These are phyloP conservation scores for Mollisia scopiformis DNA, from an alignment of 2,329 filamentous ascomycete genomes.

Conservation along the genomic window DNA sequence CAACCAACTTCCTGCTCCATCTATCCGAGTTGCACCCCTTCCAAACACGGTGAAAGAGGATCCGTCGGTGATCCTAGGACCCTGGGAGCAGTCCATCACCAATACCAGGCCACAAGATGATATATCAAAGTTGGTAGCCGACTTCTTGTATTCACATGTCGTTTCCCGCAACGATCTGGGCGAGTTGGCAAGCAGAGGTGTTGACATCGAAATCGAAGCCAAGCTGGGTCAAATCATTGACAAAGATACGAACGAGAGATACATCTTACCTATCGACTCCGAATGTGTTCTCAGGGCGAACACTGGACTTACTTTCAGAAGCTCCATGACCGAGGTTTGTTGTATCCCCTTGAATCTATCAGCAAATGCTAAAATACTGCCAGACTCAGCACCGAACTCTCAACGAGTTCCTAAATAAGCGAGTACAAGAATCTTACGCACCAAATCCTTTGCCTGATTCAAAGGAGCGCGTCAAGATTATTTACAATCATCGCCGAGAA, in stretches of 20 bases:
- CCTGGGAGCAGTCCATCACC: conserved; percentile 71
- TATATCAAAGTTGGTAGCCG: conserved; percentile 73
- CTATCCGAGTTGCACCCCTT: conserved; percentile 11
- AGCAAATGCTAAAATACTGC: conserved; percentile 19
- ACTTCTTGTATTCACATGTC: conserved; percentile 77
- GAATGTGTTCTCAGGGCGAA: conserved; percentile 70
- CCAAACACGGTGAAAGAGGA: conserved; percentile 14
- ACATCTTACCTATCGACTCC: conserved; percentile 67
- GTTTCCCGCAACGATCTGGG: conserved; percentile 67
- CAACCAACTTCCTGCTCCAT: conserved; percentile 21
- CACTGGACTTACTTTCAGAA: conserved; percentile 72
- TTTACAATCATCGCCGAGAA: conserved; percentile 83
- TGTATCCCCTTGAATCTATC: not conserved
- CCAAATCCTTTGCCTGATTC: conserved; percentile 47
- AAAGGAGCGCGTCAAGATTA: conserved; percentile 62
- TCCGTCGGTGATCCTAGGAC: conserved; percentile 44
- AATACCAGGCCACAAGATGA: conserved; percentile 74
- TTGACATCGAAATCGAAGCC: conserved; percentile 90
- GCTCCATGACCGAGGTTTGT: conserved; percentile 86
- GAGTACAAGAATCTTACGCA: conserved; percentile 61
- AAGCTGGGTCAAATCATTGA: conserved; percentile 86
- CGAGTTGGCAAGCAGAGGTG: conserved; percentile 64
- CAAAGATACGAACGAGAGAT: conserved; percentile 69
- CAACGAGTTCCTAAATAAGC: conserved; percentile 82
- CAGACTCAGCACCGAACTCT: conserved; percentile 79